Evolutionary conservation across 2,329 filamentous ascomycete species (phyloP), one percentile per base, ranked within the genome.

Genomic region (Fusarium pseudoanthophilum): DNA sequence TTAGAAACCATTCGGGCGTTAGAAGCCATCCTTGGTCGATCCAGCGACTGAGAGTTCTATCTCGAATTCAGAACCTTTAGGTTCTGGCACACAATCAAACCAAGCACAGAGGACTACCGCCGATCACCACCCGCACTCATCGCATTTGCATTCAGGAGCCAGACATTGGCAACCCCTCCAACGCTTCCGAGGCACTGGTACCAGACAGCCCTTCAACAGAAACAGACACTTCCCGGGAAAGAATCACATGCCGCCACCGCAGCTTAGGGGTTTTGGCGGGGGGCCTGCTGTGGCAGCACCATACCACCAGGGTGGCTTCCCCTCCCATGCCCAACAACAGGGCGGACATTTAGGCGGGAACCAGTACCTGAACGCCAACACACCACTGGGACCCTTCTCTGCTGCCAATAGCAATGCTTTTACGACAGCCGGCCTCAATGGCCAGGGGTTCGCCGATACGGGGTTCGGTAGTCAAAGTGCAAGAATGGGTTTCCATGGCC

Each of bases 391-490:
- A 75, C 90, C 91, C 6, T 94, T 94, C 79, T 86, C 88, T 6
- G 73, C 75, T 21, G 86, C 88, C 18, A 89, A 88, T 75, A 86
- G 84, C 66, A 87, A 86, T 73, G 82, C 85, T 15, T 87, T 93
- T 73, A 88, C 88, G 57, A 88, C 87, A 56, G 89, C 86, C 71
- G 88, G 87, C 64, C 85, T 87, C 83, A 86, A 85, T 74, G 89
- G 83, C 63, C 88, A 84, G 75, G 88, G 88, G 15, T 91, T 91
- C 71, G 87, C 87, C 56, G 87, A 89, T 65, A 92, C 93, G 26
- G 94, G 94, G 2, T 89, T 97, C 58, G 94, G 92, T 37, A 95
- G 94, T 81, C 94, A 97, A 82, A 94, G 93, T 72, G 94, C 94
- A 67, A 91, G 95, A 79, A 93, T 96, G 88, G 92, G 94, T 11